phyloP scores from a whole-genome alignment of 257 asterid genomes.

The Solanum rostratum region DNA sequence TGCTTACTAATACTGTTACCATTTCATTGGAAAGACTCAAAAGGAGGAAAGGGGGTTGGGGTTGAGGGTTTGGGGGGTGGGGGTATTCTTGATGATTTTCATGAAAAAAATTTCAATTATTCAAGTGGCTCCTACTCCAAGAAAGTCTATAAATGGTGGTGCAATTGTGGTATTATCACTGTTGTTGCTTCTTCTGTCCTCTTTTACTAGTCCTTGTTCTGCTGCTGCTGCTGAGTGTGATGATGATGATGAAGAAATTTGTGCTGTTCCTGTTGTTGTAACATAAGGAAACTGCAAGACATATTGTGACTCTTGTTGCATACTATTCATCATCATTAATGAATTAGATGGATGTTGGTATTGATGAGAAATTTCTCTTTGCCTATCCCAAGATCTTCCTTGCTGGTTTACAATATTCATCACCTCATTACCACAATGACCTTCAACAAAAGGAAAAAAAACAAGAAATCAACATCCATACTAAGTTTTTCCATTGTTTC shows the following conservation, averaged over 20 bases:
- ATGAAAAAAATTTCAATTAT: background rate
- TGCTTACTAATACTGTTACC: too few relatives aligned
- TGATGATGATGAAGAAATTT: slow-evolving; percentile 4
- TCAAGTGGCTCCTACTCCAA: slow-evolving; percentile 79
- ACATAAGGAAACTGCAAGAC: slow-evolving; percentile 6
- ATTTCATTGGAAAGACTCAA: too few relatives aligned
- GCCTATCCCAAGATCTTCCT: slow-evolving; percentile 31
- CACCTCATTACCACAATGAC: slow-evolving; percentile 39
- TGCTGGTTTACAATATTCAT: slow-evolving; percentile 28
- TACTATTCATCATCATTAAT: slow-evolving; percentile 1
- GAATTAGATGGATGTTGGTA: slow-evolving; percentile 1
- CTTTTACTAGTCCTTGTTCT: background rate
- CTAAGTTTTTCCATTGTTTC: background rate
- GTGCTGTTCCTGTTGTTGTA: slow-evolving; percentile 20
- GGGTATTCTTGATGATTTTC: background rate
- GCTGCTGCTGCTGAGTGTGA: slow-evolving; percentile 4
- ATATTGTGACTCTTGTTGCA: slow-evolving; percentile 20
- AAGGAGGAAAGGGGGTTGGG: rapidly evolving
- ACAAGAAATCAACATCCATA: background rate
- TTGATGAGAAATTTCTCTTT: slow-evolving; percentile 9
- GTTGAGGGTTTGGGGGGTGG: too few relatives aligned
- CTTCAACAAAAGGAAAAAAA: slow-evolving; percentile 18
- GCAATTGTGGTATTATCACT: slow-evolving; percentile 9
- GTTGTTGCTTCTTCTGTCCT: slow-evolving; percentile 21
- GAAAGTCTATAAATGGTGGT: slow-evolving; percentile 83